phyloP scores from a whole-genome alignment of 177 flowering plant species.

The Vitis hybrid region DNA sequence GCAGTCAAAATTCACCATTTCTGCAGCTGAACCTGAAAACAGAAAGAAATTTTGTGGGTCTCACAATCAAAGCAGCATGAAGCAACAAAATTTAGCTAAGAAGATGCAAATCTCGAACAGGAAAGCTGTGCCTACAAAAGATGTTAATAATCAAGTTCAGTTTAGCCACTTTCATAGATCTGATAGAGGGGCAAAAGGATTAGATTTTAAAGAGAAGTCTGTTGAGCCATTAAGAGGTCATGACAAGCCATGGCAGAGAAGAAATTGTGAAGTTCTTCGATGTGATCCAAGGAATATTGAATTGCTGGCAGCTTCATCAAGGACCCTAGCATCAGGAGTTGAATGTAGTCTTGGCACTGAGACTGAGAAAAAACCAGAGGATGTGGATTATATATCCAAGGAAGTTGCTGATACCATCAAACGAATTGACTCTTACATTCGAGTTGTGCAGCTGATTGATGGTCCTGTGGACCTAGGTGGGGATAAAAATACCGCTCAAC shows the following conservation, averaged over 20 bases:
- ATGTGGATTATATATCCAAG: conserved; percentile 11
- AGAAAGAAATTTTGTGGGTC: conserved; percentile 3
- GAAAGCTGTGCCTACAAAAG: neutral
- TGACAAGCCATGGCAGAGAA: conserved; percentile 1
- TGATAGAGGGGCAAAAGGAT: neutral
- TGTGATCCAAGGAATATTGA: neutral
- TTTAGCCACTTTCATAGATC: neutral
- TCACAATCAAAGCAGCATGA: conserved; percentile 10
- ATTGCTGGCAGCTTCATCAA: neutral
- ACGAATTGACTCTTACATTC: conserved; percentile 14
- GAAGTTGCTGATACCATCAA: conserved; percentile 15
- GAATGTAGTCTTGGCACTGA: neutral
- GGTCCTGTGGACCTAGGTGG: neutral
- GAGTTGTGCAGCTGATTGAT: neutral
- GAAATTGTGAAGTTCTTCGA: neutral
- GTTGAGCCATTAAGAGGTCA: neutral
- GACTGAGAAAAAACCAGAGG: conserved; percentile 6
- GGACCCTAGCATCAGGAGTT: conserved; percentile 1
- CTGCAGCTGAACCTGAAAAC: conserved; percentile 1
- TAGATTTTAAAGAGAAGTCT: neutral
- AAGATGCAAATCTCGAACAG: conserved; percentile 1
- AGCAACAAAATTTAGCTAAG: conserved; percentile 8
- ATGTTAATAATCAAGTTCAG: neutral
- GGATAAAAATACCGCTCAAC: neutral
- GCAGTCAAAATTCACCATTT: neutral